These are phyloP conservation scores for Diaporthe eres DNA, from an alignment of 2,329 filamentous ascomycete genomes.

Conservation along the genomic window DNA sequence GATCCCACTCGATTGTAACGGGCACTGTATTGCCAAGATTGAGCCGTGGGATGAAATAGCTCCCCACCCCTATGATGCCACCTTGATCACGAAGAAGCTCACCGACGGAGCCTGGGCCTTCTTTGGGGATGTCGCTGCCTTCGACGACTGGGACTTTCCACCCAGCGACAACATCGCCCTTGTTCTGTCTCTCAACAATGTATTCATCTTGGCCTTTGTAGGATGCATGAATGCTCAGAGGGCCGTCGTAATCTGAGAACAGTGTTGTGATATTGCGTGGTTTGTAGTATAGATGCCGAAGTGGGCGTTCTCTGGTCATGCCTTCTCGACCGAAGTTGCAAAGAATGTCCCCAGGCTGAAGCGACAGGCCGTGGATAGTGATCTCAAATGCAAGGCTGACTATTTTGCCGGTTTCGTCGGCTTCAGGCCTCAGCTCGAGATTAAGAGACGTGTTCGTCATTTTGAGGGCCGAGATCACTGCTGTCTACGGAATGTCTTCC, in stretches of 20 bases:
- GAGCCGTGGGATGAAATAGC: constrained; percentile 31
- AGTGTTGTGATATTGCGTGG: background rate
- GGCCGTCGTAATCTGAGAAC: background rate
- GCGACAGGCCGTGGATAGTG: background rate
- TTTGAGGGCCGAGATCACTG: background rate
- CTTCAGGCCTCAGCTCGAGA: constrained; percentile 12
- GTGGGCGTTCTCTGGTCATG: background rate
- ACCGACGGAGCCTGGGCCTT: background rate
- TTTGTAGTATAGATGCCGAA: constrained; percentile 1
- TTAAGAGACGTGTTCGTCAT: background rate
- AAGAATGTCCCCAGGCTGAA: constrained; percentile 2
- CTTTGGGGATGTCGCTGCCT: background rate
- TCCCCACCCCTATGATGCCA: constrained; percentile 11
- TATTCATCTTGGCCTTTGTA: background rate
- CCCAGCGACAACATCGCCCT: background rate
- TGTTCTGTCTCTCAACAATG: background rate
- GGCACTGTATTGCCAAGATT: background rate
- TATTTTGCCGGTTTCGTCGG: background rate
- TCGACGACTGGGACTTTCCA: background rate
- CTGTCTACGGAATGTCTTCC: background rate
- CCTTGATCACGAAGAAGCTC: constrained; percentile 23
- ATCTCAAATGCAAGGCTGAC: background rate
- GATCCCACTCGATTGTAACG: constrained; percentile 44
- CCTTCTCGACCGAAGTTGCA: constrained; percentile 7
- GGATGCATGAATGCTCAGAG: background rate